Evolutionary conservation across 2,329 filamentous ascomycete genomes (phyloP).

Genomic region (Aspergillus flavus): DNA sequence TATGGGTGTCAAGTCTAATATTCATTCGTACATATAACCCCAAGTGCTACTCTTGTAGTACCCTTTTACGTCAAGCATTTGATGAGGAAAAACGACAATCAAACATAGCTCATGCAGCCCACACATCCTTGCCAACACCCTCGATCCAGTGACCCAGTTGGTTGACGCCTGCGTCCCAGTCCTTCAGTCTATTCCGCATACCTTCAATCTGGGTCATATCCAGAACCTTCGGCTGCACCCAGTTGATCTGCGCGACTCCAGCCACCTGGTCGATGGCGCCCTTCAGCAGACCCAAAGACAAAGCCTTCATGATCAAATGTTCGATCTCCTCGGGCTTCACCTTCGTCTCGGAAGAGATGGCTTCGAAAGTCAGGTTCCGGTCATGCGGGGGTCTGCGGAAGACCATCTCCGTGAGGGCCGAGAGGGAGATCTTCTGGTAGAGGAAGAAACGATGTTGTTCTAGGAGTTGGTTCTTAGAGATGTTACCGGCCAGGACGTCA

Average conservation of each 20-base stretch:
- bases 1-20: conserved; percentile 5
- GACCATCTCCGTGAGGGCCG: conserved; percentile 90
- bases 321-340: conserved; percentile 91
- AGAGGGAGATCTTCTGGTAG: conserved; percentile 97
- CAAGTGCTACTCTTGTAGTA: conserved; percentile 8
- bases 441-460: conserved; percentile 79
- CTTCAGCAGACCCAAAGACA: conserved; percentile 84
- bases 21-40: neutral
- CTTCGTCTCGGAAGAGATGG: conserved; percentile 90
- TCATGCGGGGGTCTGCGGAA: conserved; percentile 96
- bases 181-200: conserved; percentile 83
- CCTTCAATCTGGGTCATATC: conserved; percentile 93
- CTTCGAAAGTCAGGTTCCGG: conserved; percentile 87
- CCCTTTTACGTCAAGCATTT: conserved; percentile 2
- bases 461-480: conserved; percentile 77
- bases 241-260: conserved; percentile 90
- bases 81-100: conserved; percentile 1
- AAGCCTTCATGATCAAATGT: conserved; percentile 98
- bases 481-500: conserved; percentile 78
- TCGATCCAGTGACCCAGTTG: conserved; percentile 97
- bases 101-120: conserved; percentile 67
- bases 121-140: conserved; percentile 88
- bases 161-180: conserved; percentile 97
- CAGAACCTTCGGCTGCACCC: conserved; percentile 98
- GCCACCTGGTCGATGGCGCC: conserved; percentile 97